A percentile compares a stretch with the other conserved stretches of the same genome.
phyloP scores from a whole-genome alignment of 2,329 filamentous ascomycete species.

The Fusarium sp. region DNA sequence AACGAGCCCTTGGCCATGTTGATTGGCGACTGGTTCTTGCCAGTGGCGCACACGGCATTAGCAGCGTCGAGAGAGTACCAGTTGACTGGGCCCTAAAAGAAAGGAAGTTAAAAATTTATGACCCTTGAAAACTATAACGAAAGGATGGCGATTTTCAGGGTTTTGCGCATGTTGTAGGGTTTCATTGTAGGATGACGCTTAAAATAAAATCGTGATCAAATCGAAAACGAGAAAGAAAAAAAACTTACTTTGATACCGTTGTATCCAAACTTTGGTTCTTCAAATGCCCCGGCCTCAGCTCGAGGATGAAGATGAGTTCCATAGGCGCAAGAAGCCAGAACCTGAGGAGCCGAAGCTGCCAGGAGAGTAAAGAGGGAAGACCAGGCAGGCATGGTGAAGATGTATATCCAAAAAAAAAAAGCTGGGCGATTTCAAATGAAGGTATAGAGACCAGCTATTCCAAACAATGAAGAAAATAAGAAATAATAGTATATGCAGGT shows the following conservation, averaged over 20 bases:
- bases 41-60: constrained; percentile 47
- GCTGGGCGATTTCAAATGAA: background rate
- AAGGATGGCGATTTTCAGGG: background rate
- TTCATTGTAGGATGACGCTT: background rate
- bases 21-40: constrained; percentile 65
- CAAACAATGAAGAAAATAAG: background rate
- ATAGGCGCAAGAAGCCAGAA: constrained; percentile 54
- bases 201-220: constrained; percentile 4
- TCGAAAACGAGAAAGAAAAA: background rate
- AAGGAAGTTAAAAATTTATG: background rate
- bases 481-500: background rate
- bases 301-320: constrained; percentile 53
- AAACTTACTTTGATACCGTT: constrained; percentile 49
- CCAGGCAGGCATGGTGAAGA: constrained; percentile 25
- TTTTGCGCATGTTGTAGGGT: background rate
- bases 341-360: constrained; percentile 30
- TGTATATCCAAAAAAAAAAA: background rate
- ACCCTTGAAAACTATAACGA: background rate
- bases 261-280: constrained; percentile 55
- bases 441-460: background rate
- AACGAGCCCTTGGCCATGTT: constrained; percentile 55
- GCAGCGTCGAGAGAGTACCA: constrained; percentile 61
- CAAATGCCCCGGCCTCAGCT: constrained; percentile 45
- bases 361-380: constrained; percentile 22
- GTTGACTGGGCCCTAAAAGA: constrained; percentile 61